Conservation (phyloP, 2,329 filamentous ascomycete genomes). For the Arthrobotrys sphaeroides region DNA sequence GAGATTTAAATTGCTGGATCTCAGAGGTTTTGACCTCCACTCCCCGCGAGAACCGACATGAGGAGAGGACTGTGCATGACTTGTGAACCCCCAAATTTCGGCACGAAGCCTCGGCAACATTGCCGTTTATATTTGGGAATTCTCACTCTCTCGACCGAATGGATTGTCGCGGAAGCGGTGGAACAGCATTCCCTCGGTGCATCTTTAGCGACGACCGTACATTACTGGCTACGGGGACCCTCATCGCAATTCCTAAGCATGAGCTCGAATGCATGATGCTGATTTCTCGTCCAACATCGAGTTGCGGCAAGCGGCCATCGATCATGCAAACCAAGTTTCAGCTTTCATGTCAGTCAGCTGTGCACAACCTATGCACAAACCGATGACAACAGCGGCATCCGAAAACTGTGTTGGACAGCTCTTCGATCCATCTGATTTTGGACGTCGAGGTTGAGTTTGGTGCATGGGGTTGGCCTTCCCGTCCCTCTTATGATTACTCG, state of each 20-base stretch:
- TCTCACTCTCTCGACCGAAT: background rate
- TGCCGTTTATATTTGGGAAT: conserved; percentile 4
- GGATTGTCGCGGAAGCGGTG: background rate
- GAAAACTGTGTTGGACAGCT: conserved; percentile 17
- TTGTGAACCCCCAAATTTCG: conserved; percentile 26
- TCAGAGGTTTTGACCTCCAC: background rate
- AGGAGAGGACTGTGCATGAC: conserved; percentile 22
- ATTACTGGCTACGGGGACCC: conserved; percentile 7
- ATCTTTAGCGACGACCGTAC: conserved; percentile 26
- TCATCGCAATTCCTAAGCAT: conserved; percentile 44
- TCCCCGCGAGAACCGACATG: background rate
- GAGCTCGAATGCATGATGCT: conserved; percentile 30
- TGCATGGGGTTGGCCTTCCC: conserved; percentile 26
- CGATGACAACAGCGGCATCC: background rate
- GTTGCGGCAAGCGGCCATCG: conserved; percentile 33
- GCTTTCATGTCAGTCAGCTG: conserved; percentile 27
- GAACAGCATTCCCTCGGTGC: conserved; percentile 9
- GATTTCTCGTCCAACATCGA: conserved; percentile 16
- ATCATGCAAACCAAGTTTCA: conserved; percentile 41
- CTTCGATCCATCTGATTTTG: conserved; percentile 14
- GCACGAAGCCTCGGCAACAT: conserved; percentile 37
- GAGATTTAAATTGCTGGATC: conserved; percentile 26
- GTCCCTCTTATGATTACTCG: conserved; percentile 36
- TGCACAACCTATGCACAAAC: conserved; percentile 16
- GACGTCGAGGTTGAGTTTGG: conserved; percentile 29